Evolutionary conservation across 768 basidiomycete genomes (phyloP), one percentile per base, ranked within the genome.

Genomic region (Boletus bicolor): DNA sequence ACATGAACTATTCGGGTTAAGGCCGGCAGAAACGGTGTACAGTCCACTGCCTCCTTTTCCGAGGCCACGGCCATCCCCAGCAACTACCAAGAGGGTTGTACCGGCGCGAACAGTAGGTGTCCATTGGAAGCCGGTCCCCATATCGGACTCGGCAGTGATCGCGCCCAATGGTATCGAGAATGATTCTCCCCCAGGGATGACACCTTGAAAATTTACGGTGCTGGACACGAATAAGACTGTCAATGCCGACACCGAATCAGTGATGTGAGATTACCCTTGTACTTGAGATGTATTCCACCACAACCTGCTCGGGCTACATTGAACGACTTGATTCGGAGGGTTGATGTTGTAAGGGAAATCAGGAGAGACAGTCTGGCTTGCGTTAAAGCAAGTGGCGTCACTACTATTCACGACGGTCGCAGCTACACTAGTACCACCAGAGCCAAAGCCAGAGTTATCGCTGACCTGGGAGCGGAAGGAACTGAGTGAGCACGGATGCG

Each of bases 131-230:
- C 90, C 89, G 8, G 79, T 81, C 10, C 87, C 86, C 58, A 81
- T 65, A 0, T 61, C 54, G 0, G 64, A 28, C 4, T 78, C 69
- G 8, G 75, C 65, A 9, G 86, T 80, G 21, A 86, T 67, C 3
- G 64, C 32, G 12, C 76, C 76, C 58, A 78, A 57, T 1, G 86
- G 86, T 44, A 92, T 80, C 7, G 75, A 62, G 66, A 91, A 89
- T 0, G 89, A 89, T 49, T 88, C 75, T 12, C 90, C 90, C 1
- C 90, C 91, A 1, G 91, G 91, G 34, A 92, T 91, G 42, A 90
- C 76, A 4, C 88, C 88, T 26, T 82, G 74, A 67, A 89, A 88
- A 35, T 68, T 77, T n/a, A 83, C 78, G 1, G 65, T 81, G 15
- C 87, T 87, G 56, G 26, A 49, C 34, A 39, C 21, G 21, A 24